Conservation (phyloP, 805 yeast genomes). For the Candida lessepsii region DNA sequence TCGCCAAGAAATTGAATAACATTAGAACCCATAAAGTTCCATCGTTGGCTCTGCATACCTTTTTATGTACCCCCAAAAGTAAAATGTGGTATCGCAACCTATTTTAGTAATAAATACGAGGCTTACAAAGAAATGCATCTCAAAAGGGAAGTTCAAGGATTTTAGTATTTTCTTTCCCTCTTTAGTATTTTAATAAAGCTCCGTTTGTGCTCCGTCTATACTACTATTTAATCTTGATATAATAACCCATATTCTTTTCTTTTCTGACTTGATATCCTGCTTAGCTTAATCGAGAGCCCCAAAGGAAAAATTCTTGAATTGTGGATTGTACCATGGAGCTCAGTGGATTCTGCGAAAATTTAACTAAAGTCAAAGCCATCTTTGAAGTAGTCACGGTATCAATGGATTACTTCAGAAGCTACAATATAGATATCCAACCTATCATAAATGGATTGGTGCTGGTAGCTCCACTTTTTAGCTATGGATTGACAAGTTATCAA, state of each 20-base stretch:
- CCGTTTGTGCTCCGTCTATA: no score
- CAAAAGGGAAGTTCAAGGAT: neutral
- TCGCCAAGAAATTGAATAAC: no score
- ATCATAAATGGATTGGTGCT: constrained; percentile 65
- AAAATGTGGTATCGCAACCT: neutral
- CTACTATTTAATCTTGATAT: no score
- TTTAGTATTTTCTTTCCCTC: neutral
- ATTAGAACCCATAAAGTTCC: no score
- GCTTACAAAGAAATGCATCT: neutral
- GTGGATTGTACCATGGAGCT: constrained; percentile 4
- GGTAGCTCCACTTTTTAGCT: constrained; percentile 81
- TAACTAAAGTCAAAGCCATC: neutral
- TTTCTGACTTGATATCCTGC: no score
- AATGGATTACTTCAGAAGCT: constrained; percentile 34
- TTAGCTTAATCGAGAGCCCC: neutral
- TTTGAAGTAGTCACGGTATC: neutral
- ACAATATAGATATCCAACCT: constrained; percentile 4
- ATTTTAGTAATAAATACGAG: constrained; percentile 2
- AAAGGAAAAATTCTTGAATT: neutral
- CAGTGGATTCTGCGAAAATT: constrained; percentile 3
- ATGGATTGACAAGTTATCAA: constrained; percentile 76
- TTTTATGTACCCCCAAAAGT: no score
- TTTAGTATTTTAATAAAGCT: neutral
- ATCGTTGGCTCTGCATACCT: no score
- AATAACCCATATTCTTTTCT: no score